A percentile compares a stretch with the other conserved stretches of the same genome.
These are phyloP conservation scores for Diversispora eburnea DNA, from an alignment of 192 early-diverging fungal species.

Conservation along the genomic window DNA sequence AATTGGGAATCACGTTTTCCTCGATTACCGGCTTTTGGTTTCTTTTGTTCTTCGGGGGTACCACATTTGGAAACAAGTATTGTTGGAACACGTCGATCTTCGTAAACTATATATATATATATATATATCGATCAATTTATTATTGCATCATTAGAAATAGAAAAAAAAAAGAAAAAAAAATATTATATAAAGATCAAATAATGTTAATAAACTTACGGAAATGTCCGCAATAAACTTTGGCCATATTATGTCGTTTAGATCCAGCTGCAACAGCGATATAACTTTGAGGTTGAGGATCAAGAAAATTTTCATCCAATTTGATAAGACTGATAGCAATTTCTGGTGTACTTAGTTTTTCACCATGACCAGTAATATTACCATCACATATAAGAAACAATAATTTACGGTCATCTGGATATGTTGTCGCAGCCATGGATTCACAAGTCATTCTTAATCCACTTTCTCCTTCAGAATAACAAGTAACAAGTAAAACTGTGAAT, in stretches of 20 bases:
- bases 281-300: conserved; percentile 50
- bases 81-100: conserved; percentile 61
- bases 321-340: conserved; percentile 80
- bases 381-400: conserved; percentile 84
- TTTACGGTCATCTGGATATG: conserved; percentile 86
- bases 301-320: conserved; percentile 40
- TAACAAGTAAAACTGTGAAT: conserved; percentile 73
- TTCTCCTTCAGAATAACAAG: conserved; percentile 89
- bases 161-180: neutral
- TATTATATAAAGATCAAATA: conserved; percentile 32
- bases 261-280: conserved; percentile 70
- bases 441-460: conserved; percentile 75
- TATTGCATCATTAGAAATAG: neutral
- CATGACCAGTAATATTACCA: conserved; percentile 82
- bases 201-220: conserved; percentile 59
- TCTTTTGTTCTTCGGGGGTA: conserved; percentile 54
- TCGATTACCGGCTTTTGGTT: conserved; percentile 74
- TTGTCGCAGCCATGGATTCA: conserved; percentile 76
- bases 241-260: conserved; percentile 68
- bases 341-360: conserved; percentile 69
- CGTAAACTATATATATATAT: conserved; percentile 14
- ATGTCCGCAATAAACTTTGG: conserved; percentile 71
- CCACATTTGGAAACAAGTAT: conserved; percentile 71
- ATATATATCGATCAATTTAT: neutral
- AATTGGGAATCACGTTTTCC: conserved; percentile 95